phyloP scores from a whole-genome alignment of 2,329 filamentous ascomycete genomes.

The Fusarium oxysporum region DNA sequence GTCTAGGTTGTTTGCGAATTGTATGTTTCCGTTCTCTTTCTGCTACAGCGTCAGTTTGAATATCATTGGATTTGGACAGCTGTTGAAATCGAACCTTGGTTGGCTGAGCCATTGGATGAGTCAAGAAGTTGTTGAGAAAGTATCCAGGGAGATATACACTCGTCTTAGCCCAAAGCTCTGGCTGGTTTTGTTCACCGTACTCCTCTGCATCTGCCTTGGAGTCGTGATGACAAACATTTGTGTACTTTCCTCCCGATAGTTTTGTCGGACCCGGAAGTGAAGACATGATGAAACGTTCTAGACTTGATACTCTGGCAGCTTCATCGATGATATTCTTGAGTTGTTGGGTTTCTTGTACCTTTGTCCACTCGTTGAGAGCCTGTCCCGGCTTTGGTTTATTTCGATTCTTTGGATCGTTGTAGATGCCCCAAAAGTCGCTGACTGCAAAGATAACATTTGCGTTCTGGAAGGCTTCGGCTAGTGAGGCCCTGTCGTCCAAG shows the following conservation, averaged over 20 bases:
- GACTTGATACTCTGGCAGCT: background rate
- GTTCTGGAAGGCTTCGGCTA: background rate
- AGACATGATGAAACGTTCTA: conserved; percentile 4
- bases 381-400: background rate
- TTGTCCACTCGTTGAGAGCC: conserved; percentile 3
- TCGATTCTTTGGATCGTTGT: background rate
- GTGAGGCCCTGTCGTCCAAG: background rate
- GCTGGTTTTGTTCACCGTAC: background rate
- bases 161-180: conserved; percentile 6
- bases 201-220: conserved; percentile 8
- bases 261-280: background rate
- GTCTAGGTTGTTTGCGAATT: conserved; percentile 2
- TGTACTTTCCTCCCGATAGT: conserved; percentile 2
- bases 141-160: conserved; percentile 1
- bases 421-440: conserved; percentile 13
- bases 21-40: background rate
- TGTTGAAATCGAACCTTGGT: background rate
- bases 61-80: background rate
- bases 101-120: conserved; percentile 9
- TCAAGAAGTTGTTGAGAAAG: conserved; percentile 4
- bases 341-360: conserved; percentile 1
- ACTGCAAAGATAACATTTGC: conserved; percentile 2
- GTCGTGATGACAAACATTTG: background rate
- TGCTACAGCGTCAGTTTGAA: background rate
- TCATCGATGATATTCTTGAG: conserved; percentile 9